phyloP scores from a whole-genome alignment of 257 asterid species.

The Cynanchum wilfordii region DNA sequence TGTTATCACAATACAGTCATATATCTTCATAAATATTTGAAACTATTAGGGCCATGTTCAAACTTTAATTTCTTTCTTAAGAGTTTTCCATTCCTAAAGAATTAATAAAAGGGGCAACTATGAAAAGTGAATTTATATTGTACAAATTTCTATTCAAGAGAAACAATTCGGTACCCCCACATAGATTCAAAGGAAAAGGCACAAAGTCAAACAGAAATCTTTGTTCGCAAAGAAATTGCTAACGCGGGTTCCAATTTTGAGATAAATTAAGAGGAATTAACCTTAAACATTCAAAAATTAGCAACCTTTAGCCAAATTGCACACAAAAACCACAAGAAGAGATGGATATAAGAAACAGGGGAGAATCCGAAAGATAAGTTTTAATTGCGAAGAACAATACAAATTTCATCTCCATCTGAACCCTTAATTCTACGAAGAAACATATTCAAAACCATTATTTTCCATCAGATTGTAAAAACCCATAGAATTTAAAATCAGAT shows the following conservation, averaged over 20 bases:
- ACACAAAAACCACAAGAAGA: neutral
- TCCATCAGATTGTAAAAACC: neutral
- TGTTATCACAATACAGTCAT: neutral
- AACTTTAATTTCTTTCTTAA: neutral
- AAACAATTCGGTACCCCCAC: neutral
- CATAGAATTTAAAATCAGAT: neutral
- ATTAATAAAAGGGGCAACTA: neutral
- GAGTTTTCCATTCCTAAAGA: neutral
- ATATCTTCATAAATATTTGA: neutral
- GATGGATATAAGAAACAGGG: neutral
- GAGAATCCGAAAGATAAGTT: neutral
- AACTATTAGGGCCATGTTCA: neutral
- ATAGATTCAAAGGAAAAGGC: neutral
- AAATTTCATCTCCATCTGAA: neutral
- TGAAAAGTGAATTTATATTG: neutral
- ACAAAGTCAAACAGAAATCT: neutral
- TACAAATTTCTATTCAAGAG: neutral
- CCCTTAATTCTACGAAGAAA: neutral
- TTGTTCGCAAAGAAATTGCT: neutral
- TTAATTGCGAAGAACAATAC: neutral
- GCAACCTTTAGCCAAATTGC: neutral
- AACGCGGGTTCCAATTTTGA: neutral
- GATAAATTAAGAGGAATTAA: neutral
- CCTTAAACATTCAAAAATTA: neutral
- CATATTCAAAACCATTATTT: neutral